These are phyloP conservation scores for Colletotrichum gloeosporioides DNA, from an alignment of 2,329 filamentous ascomycete species.

Conservation along the genomic window DNA sequence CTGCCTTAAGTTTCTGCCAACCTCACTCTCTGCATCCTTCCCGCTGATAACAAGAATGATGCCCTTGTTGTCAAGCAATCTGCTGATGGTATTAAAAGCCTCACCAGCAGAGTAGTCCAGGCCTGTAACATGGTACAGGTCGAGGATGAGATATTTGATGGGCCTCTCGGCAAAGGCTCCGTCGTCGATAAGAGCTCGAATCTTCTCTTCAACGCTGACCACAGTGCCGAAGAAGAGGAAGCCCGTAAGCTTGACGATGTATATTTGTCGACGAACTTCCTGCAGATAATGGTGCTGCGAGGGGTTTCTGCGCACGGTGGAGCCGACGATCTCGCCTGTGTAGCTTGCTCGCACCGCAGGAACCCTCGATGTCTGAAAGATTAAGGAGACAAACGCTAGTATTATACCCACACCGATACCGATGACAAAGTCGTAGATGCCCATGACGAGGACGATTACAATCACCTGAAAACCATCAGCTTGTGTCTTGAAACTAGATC, in stretches of 20 bases:
- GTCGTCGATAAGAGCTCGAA: constrained; percentile 82
- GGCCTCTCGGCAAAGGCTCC: constrained; percentile 78
- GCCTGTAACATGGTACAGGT: constrained; percentile 87
- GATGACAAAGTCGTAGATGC: constrained; percentile 93
- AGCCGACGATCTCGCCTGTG: constrained; percentile 86
- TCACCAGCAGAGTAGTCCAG: constrained; percentile 97
- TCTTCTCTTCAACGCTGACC: constrained; percentile 89
- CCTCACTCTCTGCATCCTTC: constrained; percentile 74
- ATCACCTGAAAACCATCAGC: constrained; percentile 61
- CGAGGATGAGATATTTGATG: constrained; percentile 88
- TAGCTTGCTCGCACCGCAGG: constrained; percentile 92
- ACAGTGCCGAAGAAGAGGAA: constrained; percentile 99
- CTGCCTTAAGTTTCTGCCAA: constrained; percentile 80
- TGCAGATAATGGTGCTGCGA: constrained; percentile 87
- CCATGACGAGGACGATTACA: constrained; percentile 93
- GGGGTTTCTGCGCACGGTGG: constrained; percentile 89
- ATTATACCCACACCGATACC: constrained; percentile 93
- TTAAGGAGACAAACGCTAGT: constrained; percentile 87
- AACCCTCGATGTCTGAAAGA: constrained; percentile 88
- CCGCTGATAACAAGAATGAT: constrained; percentile 86
- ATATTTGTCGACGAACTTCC: constrained; percentile 85
- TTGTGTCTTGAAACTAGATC: neutral
- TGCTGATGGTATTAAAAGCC: constrained; percentile 90
- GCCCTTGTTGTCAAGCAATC: constrained; percentile 77
- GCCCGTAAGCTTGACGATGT: constrained; percentile 88